Base-by-base conservation (phyloP, 352 stramenopile species). In the Globisporangium mamillatum region DNA sequence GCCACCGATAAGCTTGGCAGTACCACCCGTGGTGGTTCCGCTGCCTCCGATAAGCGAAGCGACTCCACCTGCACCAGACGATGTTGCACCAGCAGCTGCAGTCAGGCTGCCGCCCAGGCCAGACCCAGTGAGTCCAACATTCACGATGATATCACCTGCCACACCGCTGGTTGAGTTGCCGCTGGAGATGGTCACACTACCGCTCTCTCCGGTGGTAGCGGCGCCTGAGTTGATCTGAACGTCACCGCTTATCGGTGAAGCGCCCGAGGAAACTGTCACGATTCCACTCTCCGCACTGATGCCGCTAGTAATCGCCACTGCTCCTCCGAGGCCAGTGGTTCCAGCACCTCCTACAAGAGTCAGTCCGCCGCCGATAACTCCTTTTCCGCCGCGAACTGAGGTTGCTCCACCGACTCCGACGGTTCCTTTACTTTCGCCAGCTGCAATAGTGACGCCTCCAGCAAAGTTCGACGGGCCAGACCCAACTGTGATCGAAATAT, bases 281-380 rank as follows among this genome's bases (percentile, higher is more conserved):
- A 29, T 68, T 34, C 75, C 79, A 14, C 61, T 52, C 29, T 46
- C 68, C 41, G n/a, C 22, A 36, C 76, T 80, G 22, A 63, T 66
- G 22, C 83, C 83, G 55, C 74, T 88, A 32, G 70, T 79, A 10
- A 91, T 72, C 24, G 69, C 48, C 41, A 91, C 68, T 8, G 66
- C 66, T 32, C 83, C 83, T 59, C 83, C 83, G 2, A 64, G 53
- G 41, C 73, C 72, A 63, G 75, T 76, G 34, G 68, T 77, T 4
- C 78, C 80, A 55, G 64, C 57, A 14, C 83, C 83, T 50, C 75
- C 74, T 12, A 64, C 60, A 27, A 91, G 58, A 53, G 52, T 76
- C 20, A 74, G 50, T 56, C 74, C 70, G 29, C 80, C 75, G 22
- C 83, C 83, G 32, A 67, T 71, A 18, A 60, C 55, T 32, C 79